Base-by-base conservation (phyloP, 2,329 filamentous ascomycete species). In the Penicillium janthinellum region DNA sequence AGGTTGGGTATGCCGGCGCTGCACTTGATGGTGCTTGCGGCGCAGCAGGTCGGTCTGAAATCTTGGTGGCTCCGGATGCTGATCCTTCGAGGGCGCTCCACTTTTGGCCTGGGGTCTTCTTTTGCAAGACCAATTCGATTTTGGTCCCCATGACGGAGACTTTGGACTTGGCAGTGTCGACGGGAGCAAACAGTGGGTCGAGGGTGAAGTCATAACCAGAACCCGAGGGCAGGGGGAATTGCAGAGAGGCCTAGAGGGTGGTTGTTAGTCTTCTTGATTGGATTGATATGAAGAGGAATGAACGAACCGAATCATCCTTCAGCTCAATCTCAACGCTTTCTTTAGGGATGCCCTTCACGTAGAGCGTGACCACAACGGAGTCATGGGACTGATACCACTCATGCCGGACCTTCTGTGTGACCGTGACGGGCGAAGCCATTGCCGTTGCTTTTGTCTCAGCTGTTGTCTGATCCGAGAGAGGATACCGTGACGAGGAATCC, bases 1-100 rank as follows among this genome's bases (percentile, higher is more conserved):
- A 97, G 0, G 92, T 94, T 0, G 95, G 94, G 73, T 98, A 97
- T 0, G 82, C 77, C 0, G 89, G 90, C 0, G 74, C 79, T 34
- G 76, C 68, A n/a, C 68, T 47, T 11, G 67, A 35, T 25, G 71
- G 55, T 51, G 67, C 50, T 14, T 63, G 49, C 4, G 66, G 50
- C 8, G 59, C 60, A 15, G 63, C 42, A 25, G 67, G 61, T 5
- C 67, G 61, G 61, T 70, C 62, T 17, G 67, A 28, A 22, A 68
- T 31, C 51, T 65, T 64, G 25, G 68, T 49, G 50, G 68, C 57
- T 14, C 49, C 42, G 20, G 70, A 64, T 48, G 74, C 70, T 15
- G 72, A 73, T 15, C 79, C 77, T 75, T 89, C 85, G 1, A 90
- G 78, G 1, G 77, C 70, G 28, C 82, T 75, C 91, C 91, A 95